A percentile compares a stretch with the other conserved stretches of the same genome.
Conservation (phyloP, 2,329 filamentous ascomycete genomes). For the Rhynchosporium secalis region DNA sequence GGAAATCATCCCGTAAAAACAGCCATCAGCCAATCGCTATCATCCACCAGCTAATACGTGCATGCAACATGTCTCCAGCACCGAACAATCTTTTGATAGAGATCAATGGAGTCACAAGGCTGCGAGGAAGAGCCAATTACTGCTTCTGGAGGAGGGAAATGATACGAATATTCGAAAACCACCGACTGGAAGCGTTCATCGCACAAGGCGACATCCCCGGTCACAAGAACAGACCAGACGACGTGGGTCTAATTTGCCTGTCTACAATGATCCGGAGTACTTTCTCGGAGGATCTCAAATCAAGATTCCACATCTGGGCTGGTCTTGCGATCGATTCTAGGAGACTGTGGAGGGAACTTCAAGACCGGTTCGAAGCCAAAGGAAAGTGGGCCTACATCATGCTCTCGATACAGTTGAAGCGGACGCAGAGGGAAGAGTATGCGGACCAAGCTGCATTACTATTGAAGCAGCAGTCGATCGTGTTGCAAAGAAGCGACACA, state of each 20-base stretch:
- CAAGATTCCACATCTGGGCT: background rate
- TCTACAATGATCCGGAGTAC: slow-evolving; percentile 2
- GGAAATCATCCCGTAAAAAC: too few relatives aligned
- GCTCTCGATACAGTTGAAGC: background rate
- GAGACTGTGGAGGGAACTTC: slow-evolving; percentile 5
- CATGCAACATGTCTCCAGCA: too few relatives aligned
- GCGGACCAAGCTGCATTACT: background rate
- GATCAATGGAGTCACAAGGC: background rate
- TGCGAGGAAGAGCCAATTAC: slow-evolving; percentile 1
- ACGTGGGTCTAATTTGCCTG: background rate
- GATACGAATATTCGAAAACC: background rate
- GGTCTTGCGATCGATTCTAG: background rate
- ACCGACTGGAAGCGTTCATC: background rate
- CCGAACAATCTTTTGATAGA: background rate
- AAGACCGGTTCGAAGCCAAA: background rate
- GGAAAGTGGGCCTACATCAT: slow-evolving; percentile 4
- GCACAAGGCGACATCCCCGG: background rate
- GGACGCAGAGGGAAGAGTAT: background rate
- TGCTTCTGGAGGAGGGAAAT: background rate
- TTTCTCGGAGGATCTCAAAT: background rate
- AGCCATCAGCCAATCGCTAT: too few relatives aligned
- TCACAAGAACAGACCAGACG: background rate
- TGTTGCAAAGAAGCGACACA: background rate
- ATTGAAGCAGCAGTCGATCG: background rate
- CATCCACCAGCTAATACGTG: too few relatives aligned